These are phyloP conservation scores for Debaryomyces nepalensis DNA, from an alignment of 1,139 yeast genomes.

Conservation along the genomic window DNA sequence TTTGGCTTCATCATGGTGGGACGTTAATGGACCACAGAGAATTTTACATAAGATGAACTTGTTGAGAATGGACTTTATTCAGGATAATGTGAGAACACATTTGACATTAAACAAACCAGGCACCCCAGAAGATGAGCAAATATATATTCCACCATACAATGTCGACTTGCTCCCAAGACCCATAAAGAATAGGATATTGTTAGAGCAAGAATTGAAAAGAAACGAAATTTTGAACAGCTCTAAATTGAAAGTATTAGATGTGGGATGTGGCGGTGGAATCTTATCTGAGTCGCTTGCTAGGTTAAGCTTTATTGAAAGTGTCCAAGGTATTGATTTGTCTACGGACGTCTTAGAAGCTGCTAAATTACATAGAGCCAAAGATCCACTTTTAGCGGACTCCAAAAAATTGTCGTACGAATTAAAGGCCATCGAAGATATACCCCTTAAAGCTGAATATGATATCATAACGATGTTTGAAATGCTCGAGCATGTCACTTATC, in stretches of 20 bases:
- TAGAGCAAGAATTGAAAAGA: slow-evolving; percentile 52
- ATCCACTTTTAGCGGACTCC: slow-evolving; percentile 54
- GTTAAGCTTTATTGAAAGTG: slow-evolving; percentile 61
- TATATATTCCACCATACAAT: slow-evolving; percentile 81
- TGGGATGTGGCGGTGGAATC: slow-evolving; percentile 98
- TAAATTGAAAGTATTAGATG: slow-evolving; percentile 67
- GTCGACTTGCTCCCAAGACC: slow-evolving; percentile 64
- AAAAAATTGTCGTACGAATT: slow-evolving; percentile 62
- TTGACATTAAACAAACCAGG: slow-evolving; percentile 48
- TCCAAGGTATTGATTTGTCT: slow-evolving; percentile 85
- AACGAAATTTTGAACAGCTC: slow-evolving; percentile 39
- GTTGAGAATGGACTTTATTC: slow-evolving; percentile 84
- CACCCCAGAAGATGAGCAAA: slow-evolving; percentile 46
- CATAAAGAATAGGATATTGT: slow-evolving; percentile 50
- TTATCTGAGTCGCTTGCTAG: slow-evolving; percentile 87
- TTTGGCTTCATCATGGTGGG: slow-evolving; percentile 96
- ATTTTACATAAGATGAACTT: slow-evolving; percentile 94
- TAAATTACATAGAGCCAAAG: slow-evolving; percentile 62
- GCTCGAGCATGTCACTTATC: slow-evolving; percentile 90
- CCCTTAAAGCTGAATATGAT: slow-evolving; percentile 57
- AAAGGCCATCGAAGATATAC: slow-evolving; percentile 63
- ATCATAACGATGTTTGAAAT: slow-evolving; percentile 91
- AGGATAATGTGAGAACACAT: slow-evolving; percentile 55
- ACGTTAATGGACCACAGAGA: slow-evolving; percentile 88
- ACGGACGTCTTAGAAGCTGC: slow-evolving; percentile 85